Evolutionary conservation across 495 filamentous ascomycete genomes (phyloP).

Genomic region (Tuber microsphaerosporum): DNA sequence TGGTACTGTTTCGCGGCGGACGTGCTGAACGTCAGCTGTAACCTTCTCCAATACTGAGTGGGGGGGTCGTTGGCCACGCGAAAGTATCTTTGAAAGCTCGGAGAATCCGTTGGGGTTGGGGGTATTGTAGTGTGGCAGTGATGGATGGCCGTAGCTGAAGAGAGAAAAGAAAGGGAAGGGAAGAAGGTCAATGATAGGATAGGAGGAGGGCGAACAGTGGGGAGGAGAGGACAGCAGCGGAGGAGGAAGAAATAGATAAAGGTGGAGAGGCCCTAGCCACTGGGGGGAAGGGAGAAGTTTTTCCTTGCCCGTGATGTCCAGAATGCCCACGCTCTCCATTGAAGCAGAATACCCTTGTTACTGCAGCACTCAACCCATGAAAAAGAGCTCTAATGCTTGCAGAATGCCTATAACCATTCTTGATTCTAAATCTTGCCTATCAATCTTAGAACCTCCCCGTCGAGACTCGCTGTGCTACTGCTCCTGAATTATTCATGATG

Average conservation of each 20-base stretch:
- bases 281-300: background rate
- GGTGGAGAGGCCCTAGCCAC: background rate
- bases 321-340: background rate
- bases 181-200: background rate
- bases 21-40: background rate
- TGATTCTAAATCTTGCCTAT: background rate
- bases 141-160: background rate
- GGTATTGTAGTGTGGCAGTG: background rate
- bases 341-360: constrained; percentile 1
- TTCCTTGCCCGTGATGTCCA: background rate
- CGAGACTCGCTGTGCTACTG: background rate
- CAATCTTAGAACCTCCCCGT: background rate
- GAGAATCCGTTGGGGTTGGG: background rate
- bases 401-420: background rate
- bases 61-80: background rate
- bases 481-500: background rate
- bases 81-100: background rate
- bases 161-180: background rate
- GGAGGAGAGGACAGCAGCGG: background rate
- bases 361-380: background rate
- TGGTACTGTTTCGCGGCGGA: background rate
- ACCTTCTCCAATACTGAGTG: background rate
- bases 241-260: background rate
- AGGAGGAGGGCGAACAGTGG: background rate
- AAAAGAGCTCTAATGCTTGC: background rate